These are phyloP conservation scores for Globisporangium sylvaticum DNA, from an alignment of 352 stramenopile species.

Conservation along the genomic window DNA sequence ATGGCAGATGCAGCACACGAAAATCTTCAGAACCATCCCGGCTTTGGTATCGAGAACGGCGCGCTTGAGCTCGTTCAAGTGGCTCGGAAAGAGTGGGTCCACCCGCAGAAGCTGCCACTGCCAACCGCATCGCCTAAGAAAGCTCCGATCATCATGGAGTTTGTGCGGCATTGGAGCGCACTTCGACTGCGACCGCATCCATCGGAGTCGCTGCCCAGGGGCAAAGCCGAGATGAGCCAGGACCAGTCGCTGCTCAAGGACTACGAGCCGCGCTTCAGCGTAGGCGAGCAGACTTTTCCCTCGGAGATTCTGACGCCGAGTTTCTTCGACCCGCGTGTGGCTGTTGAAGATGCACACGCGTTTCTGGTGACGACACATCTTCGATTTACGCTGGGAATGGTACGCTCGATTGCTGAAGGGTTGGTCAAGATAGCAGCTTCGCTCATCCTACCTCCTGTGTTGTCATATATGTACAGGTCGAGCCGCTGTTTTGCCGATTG, in stretches of 20 bases:
- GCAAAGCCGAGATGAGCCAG: slow-evolving; percentile 7
- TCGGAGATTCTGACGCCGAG: slow-evolving; percentile 30
- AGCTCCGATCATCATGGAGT: slow-evolving; percentile 38
- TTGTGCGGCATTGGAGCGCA: slow-evolving; percentile 30
- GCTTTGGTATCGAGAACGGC: slow-evolving; percentile 17
- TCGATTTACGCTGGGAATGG: slow-evolving; percentile 49
- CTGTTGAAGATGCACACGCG: slow-evolving; percentile 42
- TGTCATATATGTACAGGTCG: slow-evolving; percentile 29
- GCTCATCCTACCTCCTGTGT: neutral
- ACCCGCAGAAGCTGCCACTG: slow-evolving; percentile 20
- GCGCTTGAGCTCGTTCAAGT: slow-evolving; percentile 17
- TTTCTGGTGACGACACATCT: slow-evolving; percentile 43
- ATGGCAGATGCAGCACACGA: neutral
- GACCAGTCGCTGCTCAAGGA: slow-evolving; percentile 51
- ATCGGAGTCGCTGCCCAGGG: neutral
- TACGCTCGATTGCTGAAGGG: slow-evolving; percentile 15
- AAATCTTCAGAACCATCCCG: neutral
- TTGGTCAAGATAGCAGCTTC: neutral
- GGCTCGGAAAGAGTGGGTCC: slow-evolving; percentile 2
- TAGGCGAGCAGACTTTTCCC: slow-evolving; percentile 42
- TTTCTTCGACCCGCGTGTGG: slow-evolving; percentile 42
- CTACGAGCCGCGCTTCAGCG: slow-evolving; percentile 54
- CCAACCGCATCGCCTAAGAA: slow-evolving; percentile 14
- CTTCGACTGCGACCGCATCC: slow-evolving; percentile 14
- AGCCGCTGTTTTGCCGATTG: slow-evolving; percentile 56